A percentile compares a stretch with the other conserved stretches of the same genome.
Evolutionary conservation across 257 asterid genomes (phyloP).

Genomic region (Solanum megistacrolobum): DNA sequence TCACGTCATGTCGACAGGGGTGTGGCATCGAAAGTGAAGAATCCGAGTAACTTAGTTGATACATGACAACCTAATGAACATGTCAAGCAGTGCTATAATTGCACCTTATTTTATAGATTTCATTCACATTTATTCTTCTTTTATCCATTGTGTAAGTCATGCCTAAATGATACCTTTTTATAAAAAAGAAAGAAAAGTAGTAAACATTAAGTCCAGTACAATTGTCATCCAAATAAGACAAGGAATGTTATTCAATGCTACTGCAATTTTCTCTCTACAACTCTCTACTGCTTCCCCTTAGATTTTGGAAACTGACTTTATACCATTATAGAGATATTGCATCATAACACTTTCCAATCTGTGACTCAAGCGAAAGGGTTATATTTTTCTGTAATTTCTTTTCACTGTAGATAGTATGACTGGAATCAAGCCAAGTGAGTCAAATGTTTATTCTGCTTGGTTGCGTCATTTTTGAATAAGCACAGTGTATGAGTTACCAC

Average conservation of each 20-base stretch:
- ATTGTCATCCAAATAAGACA: background rate
- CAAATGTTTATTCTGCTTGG: background rate
- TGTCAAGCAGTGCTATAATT: background rate
- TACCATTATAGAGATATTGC: background rate
- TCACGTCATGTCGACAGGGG: background rate
- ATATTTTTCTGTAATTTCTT: background rate
- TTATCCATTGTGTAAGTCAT: background rate
- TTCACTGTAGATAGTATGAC: background rate
- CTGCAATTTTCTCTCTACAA: background rate
- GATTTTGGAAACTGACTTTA: background rate
- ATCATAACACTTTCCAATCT: background rate
- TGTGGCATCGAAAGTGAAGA: background rate
- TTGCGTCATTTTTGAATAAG: background rate
- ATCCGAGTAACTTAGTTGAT: background rate
- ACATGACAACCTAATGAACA: background rate
- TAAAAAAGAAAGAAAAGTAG: background rate
- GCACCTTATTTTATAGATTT: background rate
- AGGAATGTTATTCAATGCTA: background rate
- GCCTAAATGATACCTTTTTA: background rate
- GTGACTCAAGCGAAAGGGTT: background rate
- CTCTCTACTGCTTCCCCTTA: background rate
- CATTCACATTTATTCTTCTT: background rate
- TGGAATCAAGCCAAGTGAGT: background rate
- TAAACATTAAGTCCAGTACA: background rate
- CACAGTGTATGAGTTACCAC: background rate